Evolutionary conservation across 2,329 filamentous ascomycete species (phyloP).

Genomic region (Hymenoscyphus fraxineus): DNA sequence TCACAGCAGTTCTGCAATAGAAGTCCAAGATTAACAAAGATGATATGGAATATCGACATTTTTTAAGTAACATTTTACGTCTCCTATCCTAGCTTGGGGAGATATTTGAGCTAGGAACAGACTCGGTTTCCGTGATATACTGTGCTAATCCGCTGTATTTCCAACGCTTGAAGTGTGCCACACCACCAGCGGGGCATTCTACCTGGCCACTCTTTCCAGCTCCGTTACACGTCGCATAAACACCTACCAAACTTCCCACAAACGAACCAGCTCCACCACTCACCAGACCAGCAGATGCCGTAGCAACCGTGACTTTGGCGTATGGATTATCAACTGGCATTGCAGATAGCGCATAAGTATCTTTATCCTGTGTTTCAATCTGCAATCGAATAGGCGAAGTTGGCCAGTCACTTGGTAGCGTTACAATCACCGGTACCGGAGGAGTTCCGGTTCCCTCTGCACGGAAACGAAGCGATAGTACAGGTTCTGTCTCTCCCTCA

Average conservation of each 20-base stretch:
- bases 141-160: background rate
- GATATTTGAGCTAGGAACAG: background rate
- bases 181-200: background rate
- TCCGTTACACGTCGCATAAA: conserved; percentile 52
- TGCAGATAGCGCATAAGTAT: conserved; percentile 21
- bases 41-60: too few relatives aligned
- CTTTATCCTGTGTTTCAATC: conserved; percentile 18
- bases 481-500: background rate
- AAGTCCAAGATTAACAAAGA: too few relatives aligned
- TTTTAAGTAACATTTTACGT: background rate
- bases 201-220: background rate
- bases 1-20: too few relatives aligned
- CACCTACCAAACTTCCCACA: conserved; percentile 34
- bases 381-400: conserved; percentile 14
- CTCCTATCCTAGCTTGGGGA: background rate
- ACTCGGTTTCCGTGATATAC: background rate
- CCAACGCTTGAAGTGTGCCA: background rate
- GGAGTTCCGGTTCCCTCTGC: conserved; percentile 18
- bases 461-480: conserved; percentile 13
- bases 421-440: conserved; percentile 7
- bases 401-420: conserved; percentile 13
- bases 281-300: conserved; percentile 34
- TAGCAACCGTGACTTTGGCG: conserved; percentile 44
- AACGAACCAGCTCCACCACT: conserved; percentile 22
- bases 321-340: conserved; percentile 30